Base-by-base conservation (phyloP, 345 rosid species). In the Adansonia digitata region DNA sequence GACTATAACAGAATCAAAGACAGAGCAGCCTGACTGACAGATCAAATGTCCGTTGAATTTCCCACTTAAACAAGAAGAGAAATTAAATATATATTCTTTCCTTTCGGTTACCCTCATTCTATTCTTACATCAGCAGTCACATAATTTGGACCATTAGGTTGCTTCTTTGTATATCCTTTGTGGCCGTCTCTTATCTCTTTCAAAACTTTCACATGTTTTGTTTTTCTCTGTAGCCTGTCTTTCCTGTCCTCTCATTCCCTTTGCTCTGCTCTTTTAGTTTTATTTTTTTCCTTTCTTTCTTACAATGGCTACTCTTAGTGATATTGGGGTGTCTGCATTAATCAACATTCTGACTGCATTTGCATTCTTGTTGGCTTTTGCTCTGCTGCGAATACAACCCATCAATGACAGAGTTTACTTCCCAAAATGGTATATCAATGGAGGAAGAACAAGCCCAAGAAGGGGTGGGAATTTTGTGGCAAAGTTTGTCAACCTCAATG, bases 401-500 rank as follows among this genome's bases (percentile, higher is more conserved):
- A 65, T 91, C 68, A 94, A 94, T 82, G 98, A 92, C 82, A 89
- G 98, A 70, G 91, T 94, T 53, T 94, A 94, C 85, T 92, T 92
- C 73, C 85, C 97, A 6, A 94, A 94, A 76, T 88, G 95, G 97
- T 91, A 92, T 79, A 81, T 91, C 65, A 72, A 55, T 74, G 92
- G 96, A 18, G 82, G 64, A 11, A 83, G 98, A 74, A 84, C 77
- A 75, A 92, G 96, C 79, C 98, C 97, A 1, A 86, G 92, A 24
- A 82, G 85, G 63, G 79, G 83, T 17, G 84, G 85, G 14, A 85
- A 84, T 66, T 83, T 86, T 46, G 90, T 91, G 78, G 92, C 87
- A 34, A 92, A 88, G 76, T 89, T 92, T 79, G 94, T 94, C 18
- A 94, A 92, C 76, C 91, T 92, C 75, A 84, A 94, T 81, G 62